Conservation (phyloP, 805 yeast genomes). For the Ogataea minuta region DNA sequence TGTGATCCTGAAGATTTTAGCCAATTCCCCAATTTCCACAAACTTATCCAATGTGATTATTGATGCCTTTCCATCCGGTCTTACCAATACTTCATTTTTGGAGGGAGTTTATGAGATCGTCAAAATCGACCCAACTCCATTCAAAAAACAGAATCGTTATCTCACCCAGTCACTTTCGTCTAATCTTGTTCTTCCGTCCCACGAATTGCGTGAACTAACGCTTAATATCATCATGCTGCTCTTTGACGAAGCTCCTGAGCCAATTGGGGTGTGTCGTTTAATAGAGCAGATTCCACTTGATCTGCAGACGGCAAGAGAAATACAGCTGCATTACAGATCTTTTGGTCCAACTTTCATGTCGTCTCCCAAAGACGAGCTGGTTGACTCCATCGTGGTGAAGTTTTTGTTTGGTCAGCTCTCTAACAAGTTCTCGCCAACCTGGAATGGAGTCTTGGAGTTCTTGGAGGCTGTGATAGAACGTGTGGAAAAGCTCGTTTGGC, state of each 20-base stretch:
- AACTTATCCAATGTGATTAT: conserved; percentile 5
- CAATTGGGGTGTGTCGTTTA: conserved; percentile 42
- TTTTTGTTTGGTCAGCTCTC: conserved; percentile 69
- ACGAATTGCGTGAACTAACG: conserved; percentile 47
- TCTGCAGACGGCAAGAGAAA: conserved; percentile 70
- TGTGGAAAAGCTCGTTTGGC: conserved; percentile 54
- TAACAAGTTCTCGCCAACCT: conserved; percentile 77
- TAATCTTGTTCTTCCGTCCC: conserved; percentile 50
- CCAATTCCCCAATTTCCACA: conserved; percentile 23
- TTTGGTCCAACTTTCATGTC: conserved; percentile 45
- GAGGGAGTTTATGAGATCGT: conserved; percentile 25
- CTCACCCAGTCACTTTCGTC: conserved; percentile 27
- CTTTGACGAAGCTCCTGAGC: conserved; percentile 30
- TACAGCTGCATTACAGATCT: conserved; percentile 64
- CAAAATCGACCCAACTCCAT: conserved; percentile 34
- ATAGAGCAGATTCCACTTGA: conserved; percentile 74
- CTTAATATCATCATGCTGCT: conserved; percentile 42
- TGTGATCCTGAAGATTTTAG: conserved; percentile 35
- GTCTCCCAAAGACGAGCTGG: conserved; percentile 23
- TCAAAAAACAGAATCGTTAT: conserved; percentile 36
- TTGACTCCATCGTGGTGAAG: conserved; percentile 39
- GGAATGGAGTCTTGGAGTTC: conserved; percentile 72
- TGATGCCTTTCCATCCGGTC: background rate
- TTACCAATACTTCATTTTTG: conserved; percentile 18
- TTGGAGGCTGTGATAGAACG: conserved; percentile 47